Conservation (phyloP, 495 filamentous ascomycete species). For the Sabuloglossum arenarium region DNA sequence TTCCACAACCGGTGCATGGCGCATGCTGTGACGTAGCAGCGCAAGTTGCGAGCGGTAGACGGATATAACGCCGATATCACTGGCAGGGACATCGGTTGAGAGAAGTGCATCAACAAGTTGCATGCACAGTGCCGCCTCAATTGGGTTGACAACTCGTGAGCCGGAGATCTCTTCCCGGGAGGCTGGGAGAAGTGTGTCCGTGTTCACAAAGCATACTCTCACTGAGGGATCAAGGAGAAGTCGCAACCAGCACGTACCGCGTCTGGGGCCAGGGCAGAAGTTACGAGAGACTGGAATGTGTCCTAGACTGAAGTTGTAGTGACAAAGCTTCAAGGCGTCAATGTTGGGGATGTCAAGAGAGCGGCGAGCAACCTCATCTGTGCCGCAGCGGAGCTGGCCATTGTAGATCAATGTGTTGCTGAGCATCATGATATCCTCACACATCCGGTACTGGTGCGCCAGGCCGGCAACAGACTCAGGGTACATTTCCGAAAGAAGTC, state of each 20-base stretch:
- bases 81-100: constrained; percentile 45
- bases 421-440: constrained; percentile 82
- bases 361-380: constrained; percentile 43
- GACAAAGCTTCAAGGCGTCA: constrained; percentile 24
- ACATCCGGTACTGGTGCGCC: constrained; percentile 96
- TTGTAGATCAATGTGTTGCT: constrained; percentile 87
- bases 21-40: constrained; percentile 32
- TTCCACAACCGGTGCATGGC: constrained; percentile 40
- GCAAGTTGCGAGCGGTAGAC: constrained; percentile 86
- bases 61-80: constrained; percentile 89
- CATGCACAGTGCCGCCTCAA: constrained; percentile 50
- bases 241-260: constrained; percentile 58
- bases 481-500: constrained; percentile 70
- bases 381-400: constrained; percentile 77
- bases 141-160: constrained; percentile 66
- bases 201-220: constrained; percentile 74
- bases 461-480: constrained; percentile 73
- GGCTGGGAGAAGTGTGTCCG: constrained; percentile 42
- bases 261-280: constrained; percentile 30
- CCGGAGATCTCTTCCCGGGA: constrained; percentile 53
- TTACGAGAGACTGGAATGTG: constrained; percentile 14
- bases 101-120: constrained; percentile 67
- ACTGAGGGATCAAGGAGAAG: constrained; percentile 44
- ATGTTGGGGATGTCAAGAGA: constrained; percentile 39
- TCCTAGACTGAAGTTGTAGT: constrained; percentile 22